Evolutionary conservation across 1,284 basidiomycete genomes (phyloP).

Genomic region (Trichosporon asahii): DNA sequence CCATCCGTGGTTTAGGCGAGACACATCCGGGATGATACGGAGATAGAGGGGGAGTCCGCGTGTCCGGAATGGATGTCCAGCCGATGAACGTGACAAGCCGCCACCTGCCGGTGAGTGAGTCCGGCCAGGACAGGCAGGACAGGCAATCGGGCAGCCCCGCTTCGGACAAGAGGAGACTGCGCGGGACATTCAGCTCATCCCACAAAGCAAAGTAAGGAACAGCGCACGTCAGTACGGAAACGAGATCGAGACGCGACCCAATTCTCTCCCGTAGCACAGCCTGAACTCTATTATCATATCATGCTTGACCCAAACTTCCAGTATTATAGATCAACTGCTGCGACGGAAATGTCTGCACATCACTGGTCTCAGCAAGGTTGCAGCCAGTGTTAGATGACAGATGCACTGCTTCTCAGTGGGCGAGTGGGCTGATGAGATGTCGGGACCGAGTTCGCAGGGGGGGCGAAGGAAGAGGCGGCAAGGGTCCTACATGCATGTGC

Average conservation of each 20-base stretch:
- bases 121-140: no score
- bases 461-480: not conserved
- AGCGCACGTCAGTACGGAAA: no score
- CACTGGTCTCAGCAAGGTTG: not conserved
- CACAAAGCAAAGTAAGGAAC: not conserved
- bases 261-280: not conserved
- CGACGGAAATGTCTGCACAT: no score
- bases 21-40: not conserved
- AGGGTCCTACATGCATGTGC: not conserved
- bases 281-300: not conserved
- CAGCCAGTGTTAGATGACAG: not conserved
- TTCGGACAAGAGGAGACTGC: not conserved
- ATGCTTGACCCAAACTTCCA: not conserved
- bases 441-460: not conserved
- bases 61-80: not conserved
- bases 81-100: no score
- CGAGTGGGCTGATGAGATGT: not conserved
- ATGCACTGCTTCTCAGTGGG: not conserved
- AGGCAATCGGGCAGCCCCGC: not conserved
- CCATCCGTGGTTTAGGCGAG: not conserved
- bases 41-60: not conserved
- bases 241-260: not conserved
- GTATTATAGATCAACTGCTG: not conserved
- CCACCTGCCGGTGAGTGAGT: not conserved
- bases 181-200: not conserved